Evolutionary conservation across 2,329 filamentous ascomycete genomes (phyloP), one percentile per base, ranked within the genome.

Genomic region (Colletotrichum plurivorum): DNA sequence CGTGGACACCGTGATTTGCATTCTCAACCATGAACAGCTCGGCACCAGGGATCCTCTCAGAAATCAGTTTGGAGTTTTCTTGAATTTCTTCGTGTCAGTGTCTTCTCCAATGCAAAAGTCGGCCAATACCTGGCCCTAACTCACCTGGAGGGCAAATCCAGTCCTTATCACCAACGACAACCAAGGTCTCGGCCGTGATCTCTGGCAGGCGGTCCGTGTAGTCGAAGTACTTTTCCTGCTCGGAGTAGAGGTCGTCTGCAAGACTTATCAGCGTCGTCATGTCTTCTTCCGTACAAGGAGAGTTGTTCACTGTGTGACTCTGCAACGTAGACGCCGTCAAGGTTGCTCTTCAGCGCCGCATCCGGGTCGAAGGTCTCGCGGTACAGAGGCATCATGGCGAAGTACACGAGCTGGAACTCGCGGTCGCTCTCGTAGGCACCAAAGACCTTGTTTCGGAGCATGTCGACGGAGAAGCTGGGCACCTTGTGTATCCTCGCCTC

Each of bases 91-190:
- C 10, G 27, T 7, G 9, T 70, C 36, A 67, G n/a, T 20, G 1
- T 25, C 9, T 18, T 20, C 10, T 18, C 15, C 4, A 3, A 16
- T 43, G 4, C 1, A 12, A 4, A 8, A 4, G 7, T 15, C 10
- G 10, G 36, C 12, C 16, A 8, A 36, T 36, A 9, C 31, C 8
- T 10, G 31, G 10, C 31, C 31, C 31, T 43, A 53, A 41, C 74
- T 43, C 70, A 78, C 77, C 75, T 36, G 75, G 76, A 3, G 80
- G 79, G 46, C 80, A 83, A 15, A 83, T 82, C 80, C 81, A 82
- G 61, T 82, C 80, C 62, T 77, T 73, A 3, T 76, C 76, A 3
- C 80, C 80, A 4, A 81, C 79, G 10, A 82, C 63, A 2, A 82
- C 76, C 41, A 82, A 69, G 0, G 80, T 80, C 49, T 76, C 78